phyloP scores from a whole-genome alignment of 2,329 filamentous ascomycete genomes.

The Pezicula radicicola region DNA sequence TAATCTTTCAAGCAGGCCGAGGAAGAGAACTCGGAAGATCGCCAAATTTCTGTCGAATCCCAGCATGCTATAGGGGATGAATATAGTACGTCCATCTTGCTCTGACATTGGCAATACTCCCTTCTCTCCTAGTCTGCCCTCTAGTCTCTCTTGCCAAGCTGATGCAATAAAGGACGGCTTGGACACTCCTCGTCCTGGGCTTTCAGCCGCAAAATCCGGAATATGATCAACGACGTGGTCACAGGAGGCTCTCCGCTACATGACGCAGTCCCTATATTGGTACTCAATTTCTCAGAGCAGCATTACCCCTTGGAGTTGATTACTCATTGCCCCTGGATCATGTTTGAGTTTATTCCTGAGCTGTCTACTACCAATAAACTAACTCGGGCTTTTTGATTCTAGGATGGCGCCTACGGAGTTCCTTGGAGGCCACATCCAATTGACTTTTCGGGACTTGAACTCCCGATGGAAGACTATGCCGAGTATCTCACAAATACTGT shows the following conservation, averaged over 20 bases:
- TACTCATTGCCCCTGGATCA: too few species aligned
- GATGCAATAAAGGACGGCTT: not conserved
- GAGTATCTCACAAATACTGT: slow-evolving; percentile 1
- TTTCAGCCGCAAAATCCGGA: not conserved
- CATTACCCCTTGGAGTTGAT: too few species aligned
- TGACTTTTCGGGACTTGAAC: not conserved
- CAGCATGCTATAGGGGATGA: not conserved
- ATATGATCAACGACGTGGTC: not conserved
- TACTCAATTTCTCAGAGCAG: too few species aligned
- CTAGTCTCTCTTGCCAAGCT: not conserved
- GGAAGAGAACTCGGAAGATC: not conserved
- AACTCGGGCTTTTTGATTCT: too few species aligned
- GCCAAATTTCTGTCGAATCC: not conserved
- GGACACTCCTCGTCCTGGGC: not conserved
- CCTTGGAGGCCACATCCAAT: not conserved
- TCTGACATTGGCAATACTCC: not conserved
- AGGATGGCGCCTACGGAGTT: not conserved
- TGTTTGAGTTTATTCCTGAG: too few species aligned
- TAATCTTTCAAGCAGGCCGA: not conserved
- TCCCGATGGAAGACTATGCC: not conserved
- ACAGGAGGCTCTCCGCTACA: not conserved
- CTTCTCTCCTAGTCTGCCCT: not conserved
- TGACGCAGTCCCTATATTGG: not conserved
- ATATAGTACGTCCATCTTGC: not conserved
- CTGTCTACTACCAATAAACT: too few species aligned